phyloP scores from a whole-genome alignment of 179 eudicot genomes.

The Sideroxylon spinosum region DNA sequence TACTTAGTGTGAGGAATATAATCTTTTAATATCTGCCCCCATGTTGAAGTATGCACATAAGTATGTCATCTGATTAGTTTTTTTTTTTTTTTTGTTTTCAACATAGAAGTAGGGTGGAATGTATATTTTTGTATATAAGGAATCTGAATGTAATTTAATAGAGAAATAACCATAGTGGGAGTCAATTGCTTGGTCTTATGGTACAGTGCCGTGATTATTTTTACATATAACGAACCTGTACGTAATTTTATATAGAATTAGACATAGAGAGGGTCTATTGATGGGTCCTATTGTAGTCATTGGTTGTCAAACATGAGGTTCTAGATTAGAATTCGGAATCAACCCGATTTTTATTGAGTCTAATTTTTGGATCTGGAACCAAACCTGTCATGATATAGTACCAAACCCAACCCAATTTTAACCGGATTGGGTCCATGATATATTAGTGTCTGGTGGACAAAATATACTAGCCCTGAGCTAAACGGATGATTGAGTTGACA shows the following conservation, averaged over 20 bases:
- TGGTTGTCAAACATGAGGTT: background rate
- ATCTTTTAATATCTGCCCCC: background rate
- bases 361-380: no score
- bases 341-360: no score
- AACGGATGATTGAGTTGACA: no score
- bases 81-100: background rate
- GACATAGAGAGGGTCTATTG: constrained; percentile 1
- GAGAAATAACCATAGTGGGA: background rate
- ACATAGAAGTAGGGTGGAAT: background rate
- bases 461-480: no score
- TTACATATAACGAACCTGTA: background rate
- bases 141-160: background rate
- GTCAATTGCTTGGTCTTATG: constrained; percentile 8
- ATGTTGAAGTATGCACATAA: background rate
- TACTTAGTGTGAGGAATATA: background rate
- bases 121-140: background rate
- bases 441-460: no score
- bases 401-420: no score
- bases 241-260: background rate
- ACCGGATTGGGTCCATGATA: no score
- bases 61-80: background rate
- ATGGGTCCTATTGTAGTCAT: background rate
- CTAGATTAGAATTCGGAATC: background rate
- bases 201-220: background rate
- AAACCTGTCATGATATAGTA: no score